phyloP scores from a whole-genome alignment of 2,329 filamentous ascomycete species.

The Diaporthe velutina region DNA sequence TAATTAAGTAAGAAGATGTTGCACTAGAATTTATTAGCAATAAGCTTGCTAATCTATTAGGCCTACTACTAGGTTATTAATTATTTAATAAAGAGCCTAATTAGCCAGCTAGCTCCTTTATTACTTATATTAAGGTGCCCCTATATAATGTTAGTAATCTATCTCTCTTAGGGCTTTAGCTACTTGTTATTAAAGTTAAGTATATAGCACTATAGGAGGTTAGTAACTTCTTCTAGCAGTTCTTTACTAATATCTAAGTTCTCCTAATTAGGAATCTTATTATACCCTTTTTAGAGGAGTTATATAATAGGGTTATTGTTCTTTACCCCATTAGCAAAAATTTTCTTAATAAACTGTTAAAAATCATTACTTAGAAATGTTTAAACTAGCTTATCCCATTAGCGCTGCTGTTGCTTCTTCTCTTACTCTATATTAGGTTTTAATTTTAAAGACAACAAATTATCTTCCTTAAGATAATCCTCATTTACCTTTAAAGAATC shows the following conservation, averaged over 20 bases:
- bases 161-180: not conserved
- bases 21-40: not conserved
- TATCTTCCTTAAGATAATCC: too few species aligned
- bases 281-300: not conserved
- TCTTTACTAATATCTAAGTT: not conserved
- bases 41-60: not conserved
- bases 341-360: not conserved
- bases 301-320: conserved; percentile 1
- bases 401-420: too few species aligned
- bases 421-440: not conserved
- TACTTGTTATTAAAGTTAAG: not conserved
- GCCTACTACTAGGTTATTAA: not conserved
- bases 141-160: not conserved
- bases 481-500: not conserved
- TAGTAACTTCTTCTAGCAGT: not conserved
- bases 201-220: not conserved
- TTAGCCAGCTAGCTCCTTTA: not conserved
- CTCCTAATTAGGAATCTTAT: not conserved
- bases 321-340: not conserved
- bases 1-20: not conserved
- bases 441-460: too few species aligned
- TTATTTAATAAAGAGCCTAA: not conserved
- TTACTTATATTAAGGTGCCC: not conserved
- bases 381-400: not conserved
- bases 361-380: not conserved